phyloP scores from a whole-genome alignment of 2,329 filamentous ascomycete species.

The Colletotrichum tropicicola region DNA sequence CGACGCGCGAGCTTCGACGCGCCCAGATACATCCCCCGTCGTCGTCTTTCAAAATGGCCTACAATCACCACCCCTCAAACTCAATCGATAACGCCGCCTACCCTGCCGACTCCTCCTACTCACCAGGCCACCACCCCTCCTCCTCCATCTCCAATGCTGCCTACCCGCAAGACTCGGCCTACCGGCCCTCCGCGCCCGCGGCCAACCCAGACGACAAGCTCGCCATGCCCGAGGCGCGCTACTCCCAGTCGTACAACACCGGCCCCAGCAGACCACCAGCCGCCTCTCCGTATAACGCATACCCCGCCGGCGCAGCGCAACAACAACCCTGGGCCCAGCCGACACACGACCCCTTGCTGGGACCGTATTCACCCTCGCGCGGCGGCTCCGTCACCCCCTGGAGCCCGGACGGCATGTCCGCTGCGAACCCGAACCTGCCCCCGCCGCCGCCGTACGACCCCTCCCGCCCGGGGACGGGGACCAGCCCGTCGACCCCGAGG shows the following conservation, averaged over 20 bases:
- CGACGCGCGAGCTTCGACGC: neutral
- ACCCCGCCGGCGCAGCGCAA: constrained; percentile 11
- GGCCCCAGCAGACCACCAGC: neutral
- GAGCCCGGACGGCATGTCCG: constrained; percentile 29
- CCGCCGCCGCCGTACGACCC: constrained; percentile 30
- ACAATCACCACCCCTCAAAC: constrained; percentile 18
- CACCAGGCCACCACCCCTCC: constrained; percentile 1
- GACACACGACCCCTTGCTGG: constrained; percentile 10
- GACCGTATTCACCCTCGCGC: neutral
- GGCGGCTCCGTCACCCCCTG: constrained; percentile 15
- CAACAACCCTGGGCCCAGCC: neutral
- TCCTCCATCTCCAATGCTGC: constrained; percentile 27
- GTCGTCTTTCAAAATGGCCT: constrained; percentile 13
- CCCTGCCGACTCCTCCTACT: constrained; percentile 15
- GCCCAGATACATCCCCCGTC: neutral
- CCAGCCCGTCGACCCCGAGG: constrained; percentile 6
- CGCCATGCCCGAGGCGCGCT: constrained; percentile 21
- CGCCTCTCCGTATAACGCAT: neutral
- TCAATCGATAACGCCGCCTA: constrained; percentile 19
- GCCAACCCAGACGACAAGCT: constrained; percentile 25
- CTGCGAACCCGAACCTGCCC: constrained; percentile 31
- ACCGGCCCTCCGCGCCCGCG: constrained; percentile 19
- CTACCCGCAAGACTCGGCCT: constrained; percentile 28
- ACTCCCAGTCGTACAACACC: constrained; percentile 23
- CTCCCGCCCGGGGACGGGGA: constrained; percentile 11